Evolutionary conservation across 768 basidiomycete species (phyloP).

Genomic region (Rhizopogon sp.): DNA sequence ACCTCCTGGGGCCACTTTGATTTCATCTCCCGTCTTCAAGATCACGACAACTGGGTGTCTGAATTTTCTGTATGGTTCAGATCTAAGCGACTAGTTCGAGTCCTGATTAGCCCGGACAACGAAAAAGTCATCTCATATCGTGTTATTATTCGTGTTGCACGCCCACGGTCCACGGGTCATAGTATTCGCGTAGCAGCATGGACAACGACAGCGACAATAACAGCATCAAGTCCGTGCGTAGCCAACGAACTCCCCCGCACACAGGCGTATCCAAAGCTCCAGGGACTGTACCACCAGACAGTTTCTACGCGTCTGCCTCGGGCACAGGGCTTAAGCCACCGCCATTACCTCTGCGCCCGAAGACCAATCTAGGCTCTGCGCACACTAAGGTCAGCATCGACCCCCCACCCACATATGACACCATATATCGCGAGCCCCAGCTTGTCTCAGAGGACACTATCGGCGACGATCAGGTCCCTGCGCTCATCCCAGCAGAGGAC

Average conservation of each 20-base stretch:
- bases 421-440: conserved; percentile 50
- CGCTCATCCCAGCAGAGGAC: conserved; percentile 31
- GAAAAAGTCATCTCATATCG: neutral
- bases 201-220: conserved; percentile 25
- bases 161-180: neutral
- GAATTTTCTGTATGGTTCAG: conserved; percentile 6
- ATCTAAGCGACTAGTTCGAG: conserved; percentile 7
- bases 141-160: neutral
- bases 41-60: conserved; percentile 1
- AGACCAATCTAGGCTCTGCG: conserved; percentile 27
- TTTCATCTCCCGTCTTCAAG: conserved; percentile 8
- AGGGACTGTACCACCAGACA: conserved; percentile 20
- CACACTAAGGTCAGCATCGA: conserved; percentile 29
- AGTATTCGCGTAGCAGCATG: conserved; percentile 28
- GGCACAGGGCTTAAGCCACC: conserved; percentile 19
- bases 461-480: conserved; percentile 30
- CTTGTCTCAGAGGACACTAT: conserved; percentile 41
- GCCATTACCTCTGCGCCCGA: conserved; percentile 29
- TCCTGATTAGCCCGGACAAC: neutral
- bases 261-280: conserved; percentile 33
- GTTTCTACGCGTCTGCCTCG: conserved; percentile 21
- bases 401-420: conserved; percentile 23
- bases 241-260: conserved; percentile 34
- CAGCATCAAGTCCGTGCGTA: conserved; percentile 26
- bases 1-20: neutral